A percentile compares a stretch with the other conserved stretches of the same genome.
phyloP scores from a whole-genome alignment of 192 early-diverging fungal genomes.

The Hyaloraphidium curvatum region DNA sequence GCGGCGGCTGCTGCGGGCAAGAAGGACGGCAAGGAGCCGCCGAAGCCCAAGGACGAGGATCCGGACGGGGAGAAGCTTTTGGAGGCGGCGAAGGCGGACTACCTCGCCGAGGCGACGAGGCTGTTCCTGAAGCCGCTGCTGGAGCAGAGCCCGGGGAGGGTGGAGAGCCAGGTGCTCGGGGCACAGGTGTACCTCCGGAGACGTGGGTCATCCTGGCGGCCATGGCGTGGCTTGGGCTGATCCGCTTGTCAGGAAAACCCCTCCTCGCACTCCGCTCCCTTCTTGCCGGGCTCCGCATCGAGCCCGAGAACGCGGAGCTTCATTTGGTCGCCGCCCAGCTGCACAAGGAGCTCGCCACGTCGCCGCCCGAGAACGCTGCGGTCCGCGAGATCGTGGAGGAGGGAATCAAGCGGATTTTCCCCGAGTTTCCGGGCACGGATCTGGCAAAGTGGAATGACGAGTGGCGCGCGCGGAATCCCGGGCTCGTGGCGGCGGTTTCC shows the following conservation, averaged over 20 bases:
- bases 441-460: not conserved
- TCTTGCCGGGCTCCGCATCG: not conserved
- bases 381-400: not conserved
- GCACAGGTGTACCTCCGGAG: slow-evolving; percentile 46
- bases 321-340: not conserved
- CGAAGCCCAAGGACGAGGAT: slow-evolving; percentile 35
- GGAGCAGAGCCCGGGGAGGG: slow-evolving; percentile 23
- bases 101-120: slow-evolving; percentile 52
- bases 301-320: not conserved
- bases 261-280: not conserved
- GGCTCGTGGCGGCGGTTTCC: not conserved
- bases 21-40: slow-evolving; percentile 6
- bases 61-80: slow-evolving; percentile 46
- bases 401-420: not conserved
- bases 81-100: slow-evolving; percentile 18
- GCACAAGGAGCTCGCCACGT: not conserved
- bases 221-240: not conserved
- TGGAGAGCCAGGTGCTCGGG: slow-evolving; percentile 43
- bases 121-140: slow-evolving; percentile 58
- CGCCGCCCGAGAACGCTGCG: not conserved
- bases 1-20: not conserved
- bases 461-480: not conserved
- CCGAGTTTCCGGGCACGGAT: not conserved
- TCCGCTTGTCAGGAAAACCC: not conserved
- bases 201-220: slow-evolving; percentile 14